These are phyloP conservation scores for Mycosphaerelloides madeirae DNA, from an alignment of 2,329 filamentous ascomycete genomes.

Conservation along the genomic window DNA sequence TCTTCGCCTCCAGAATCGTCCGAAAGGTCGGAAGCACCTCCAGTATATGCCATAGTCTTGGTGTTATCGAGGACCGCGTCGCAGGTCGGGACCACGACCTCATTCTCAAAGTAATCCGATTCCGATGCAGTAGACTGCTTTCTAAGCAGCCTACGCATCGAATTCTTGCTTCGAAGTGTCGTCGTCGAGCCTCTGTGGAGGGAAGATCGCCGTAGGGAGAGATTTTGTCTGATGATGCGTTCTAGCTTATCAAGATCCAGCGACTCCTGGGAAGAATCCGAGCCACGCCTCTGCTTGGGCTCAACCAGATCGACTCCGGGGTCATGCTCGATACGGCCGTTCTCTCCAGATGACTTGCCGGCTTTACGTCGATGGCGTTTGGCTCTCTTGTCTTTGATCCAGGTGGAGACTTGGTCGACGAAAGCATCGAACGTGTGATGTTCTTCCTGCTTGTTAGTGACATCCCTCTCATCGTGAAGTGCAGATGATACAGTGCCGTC, in stretches of 20 bases:
- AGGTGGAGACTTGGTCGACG: slow-evolving; percentile 67
- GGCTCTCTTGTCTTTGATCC: slow-evolving; percentile 74
- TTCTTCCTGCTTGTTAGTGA: slow-evolving; percentile 10
- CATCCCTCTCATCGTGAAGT: background rate
- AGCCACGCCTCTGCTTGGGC: slow-evolving; percentile 12
- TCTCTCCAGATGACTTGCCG: slow-evolving; percentile 5
- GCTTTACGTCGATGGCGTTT: slow-evolving; percentile 54
- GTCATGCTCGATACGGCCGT: slow-evolving; percentile 3
- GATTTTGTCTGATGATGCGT: slow-evolving; percentile 65
- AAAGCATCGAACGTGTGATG: slow-evolving; percentile 22
- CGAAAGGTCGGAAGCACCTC: slow-evolving; percentile 45
- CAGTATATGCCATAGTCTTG: slow-evolving; percentile 74
- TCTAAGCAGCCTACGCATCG: slow-evolving; percentile 30
- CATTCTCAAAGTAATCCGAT: slow-evolving; percentile 78
- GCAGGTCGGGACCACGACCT: slow-evolving; percentile 75
- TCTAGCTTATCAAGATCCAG: slow-evolving; percentile 73
- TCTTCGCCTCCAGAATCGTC: slow-evolving; percentile 44
- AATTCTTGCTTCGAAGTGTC: slow-evolving; percentile 20
- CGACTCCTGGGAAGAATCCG: slow-evolving; percentile 20
- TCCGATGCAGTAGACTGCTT: slow-evolving; percentile 61
- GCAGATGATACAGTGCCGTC: slow-evolving; percentile 7
- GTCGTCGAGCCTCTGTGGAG: slow-evolving; percentile 12
- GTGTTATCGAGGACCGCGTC: slow-evolving; percentile 85
- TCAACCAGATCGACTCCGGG: slow-evolving; percentile 1
- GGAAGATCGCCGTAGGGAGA: slow-evolving; percentile 29